A percentile compares a stretch with the other conserved stretches of the same genome.
These are phyloP conservation scores for Monilinia vaccinii-corymbosi DNA, from an alignment of 2,329 filamentous ascomycete species.

Conservation along the genomic window DNA sequence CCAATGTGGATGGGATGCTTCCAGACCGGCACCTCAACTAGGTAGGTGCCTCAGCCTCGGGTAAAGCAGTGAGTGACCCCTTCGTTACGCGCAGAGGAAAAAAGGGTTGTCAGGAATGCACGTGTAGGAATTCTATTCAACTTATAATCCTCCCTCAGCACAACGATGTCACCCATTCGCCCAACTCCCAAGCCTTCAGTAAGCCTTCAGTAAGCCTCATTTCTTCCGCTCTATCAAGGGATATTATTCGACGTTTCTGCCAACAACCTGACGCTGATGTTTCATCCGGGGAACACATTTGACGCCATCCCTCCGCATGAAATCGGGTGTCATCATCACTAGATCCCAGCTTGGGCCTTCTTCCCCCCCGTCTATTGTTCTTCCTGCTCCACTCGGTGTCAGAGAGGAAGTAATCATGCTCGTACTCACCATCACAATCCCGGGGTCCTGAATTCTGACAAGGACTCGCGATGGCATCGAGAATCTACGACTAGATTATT, in stretches of 20 bases:
- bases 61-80: no score
- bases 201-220: constrained; percentile 1
- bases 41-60: no score
- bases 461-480: constrained; percentile 5
- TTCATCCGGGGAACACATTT: constrained; percentile 8
- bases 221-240: neutral
- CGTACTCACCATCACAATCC: constrained; percentile 1
- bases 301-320: constrained; percentile 3
- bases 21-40: no score
- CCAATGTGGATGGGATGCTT: no score
- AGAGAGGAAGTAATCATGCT: constrained; percentile 8
- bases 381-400: neutral
- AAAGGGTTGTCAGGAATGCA: constrained; percentile 6
- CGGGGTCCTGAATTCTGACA: constrained; percentile 2
- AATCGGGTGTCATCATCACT: constrained; percentile 3
- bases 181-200: neutral
- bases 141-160: neutral
- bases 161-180: neutral
- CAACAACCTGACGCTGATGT: constrained; percentile 6
- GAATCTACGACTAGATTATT: constrained; percentile 13
- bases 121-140: constrained; percentile 6
- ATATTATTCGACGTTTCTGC: no score
- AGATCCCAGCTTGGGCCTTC: constrained; percentile 4
- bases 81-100: no score
- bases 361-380: neutral